These are phyloP conservation scores for Calonectria naviculata DNA, from an alignment of 2,329 filamentous ascomycete genomes.

Conservation along the genomic window DNA sequence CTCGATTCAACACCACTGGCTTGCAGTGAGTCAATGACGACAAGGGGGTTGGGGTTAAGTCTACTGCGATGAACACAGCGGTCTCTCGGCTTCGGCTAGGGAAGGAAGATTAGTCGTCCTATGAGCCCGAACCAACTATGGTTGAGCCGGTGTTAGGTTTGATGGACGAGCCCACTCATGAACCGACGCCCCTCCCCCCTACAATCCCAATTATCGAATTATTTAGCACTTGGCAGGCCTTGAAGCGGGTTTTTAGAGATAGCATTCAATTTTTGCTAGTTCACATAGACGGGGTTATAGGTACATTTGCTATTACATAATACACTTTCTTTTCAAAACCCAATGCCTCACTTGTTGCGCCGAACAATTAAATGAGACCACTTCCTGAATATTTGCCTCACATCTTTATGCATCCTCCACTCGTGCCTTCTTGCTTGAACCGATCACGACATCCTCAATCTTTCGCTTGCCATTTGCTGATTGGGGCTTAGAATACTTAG, in stretches of 20 bases:
- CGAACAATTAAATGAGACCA: constrained; percentile 22
- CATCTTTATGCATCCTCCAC: constrained; percentile 46
- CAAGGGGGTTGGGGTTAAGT: not conserved
- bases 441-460: constrained; percentile 42
- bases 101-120: not conserved
- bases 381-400: not conserved
- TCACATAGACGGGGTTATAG: constrained; percentile 40
- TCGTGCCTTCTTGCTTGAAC: constrained; percentile 58
- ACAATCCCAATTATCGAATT: constrained; percentile 17
- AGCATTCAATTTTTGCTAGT: constrained; percentile 37
- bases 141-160: constrained; percentile 2
- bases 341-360: constrained; percentile 23
- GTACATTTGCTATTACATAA: constrained; percentile 31
- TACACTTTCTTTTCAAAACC: constrained; percentile 30
- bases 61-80: not conserved
- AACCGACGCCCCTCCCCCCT: not conserved
- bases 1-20: constrained; percentile 31
- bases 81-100: not conserved
- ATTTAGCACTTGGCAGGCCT: constrained; percentile 27
- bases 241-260: constrained; percentile 24
- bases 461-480: constrained; percentile 59
- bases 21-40: constrained; percentile 26
- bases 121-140: not conserved
- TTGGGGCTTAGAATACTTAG: constrained; percentile 39
- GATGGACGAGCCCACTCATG: not conserved